Evolutionary conservation across 2,329 filamentous ascomycete species (phyloP).

Genomic region (Aureobasidium namibiae): DNA sequence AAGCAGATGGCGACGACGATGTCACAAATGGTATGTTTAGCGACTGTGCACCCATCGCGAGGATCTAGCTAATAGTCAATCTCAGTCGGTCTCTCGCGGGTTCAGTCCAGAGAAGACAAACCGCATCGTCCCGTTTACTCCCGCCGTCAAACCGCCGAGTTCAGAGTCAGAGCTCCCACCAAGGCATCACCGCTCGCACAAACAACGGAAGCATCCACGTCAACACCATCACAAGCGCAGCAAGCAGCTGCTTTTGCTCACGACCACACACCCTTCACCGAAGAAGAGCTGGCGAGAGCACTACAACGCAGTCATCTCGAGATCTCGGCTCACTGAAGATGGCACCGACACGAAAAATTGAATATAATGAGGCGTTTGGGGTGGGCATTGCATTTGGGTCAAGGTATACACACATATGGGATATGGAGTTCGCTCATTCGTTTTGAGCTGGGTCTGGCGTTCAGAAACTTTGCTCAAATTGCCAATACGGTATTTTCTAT

Average conservation of each 20-base stretch:
- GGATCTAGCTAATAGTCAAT: neutral
- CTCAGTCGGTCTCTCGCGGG: conserved; percentile 27
- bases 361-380: conserved; percentile 5
- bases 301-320: conserved; percentile 33
- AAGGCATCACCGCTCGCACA: neutral
- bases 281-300: conserved; percentile 37
- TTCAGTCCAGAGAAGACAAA: conserved; percentile 23
- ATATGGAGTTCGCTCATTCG: neutral
- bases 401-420: neutral
- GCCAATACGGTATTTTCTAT: neutral
- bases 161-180: neutral
- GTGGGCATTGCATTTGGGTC: neutral
- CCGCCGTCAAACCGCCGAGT: conserved; percentile 24
- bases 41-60: neutral
- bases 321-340: conserved; percentile 17
- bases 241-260: conserved; percentile 18
- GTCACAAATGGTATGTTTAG: conserved; percentile 36
- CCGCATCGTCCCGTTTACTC: conserved; percentile 12
- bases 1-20: conserved; percentile 38
- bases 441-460: neutral
- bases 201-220: neutral
- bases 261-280: conserved; percentile 33
- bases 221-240: neutral
- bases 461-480: neutral
- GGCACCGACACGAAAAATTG: neutral